These are phyloP conservation scores for Daldinia childiae DNA, from an alignment of 495 filamentous ascomycete genomes.

Conservation along the genomic window DNA sequence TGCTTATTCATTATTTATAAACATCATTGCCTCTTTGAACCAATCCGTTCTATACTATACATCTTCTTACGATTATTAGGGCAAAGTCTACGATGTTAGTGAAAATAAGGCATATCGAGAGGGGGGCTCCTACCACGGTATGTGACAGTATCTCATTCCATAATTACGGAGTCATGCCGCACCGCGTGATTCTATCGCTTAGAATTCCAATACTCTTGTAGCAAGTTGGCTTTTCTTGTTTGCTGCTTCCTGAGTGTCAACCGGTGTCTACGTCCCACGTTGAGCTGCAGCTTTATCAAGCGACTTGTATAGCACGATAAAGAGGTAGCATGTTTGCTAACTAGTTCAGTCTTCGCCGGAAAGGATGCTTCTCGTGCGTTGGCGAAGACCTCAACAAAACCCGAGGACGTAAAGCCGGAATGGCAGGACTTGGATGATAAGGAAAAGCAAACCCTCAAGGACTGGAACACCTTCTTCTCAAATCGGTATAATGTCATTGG, in stretches of 20 bases:
- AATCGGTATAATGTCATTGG: slow-evolving; percentile 96
- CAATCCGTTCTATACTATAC: background rate
- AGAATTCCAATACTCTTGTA: background rate
- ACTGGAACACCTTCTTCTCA: slow-evolving; percentile 95
- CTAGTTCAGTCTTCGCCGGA: slow-evolving; percentile 82
- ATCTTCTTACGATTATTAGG: slow-evolving; percentile 55
- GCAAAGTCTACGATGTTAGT: slow-evolving; percentile 91
- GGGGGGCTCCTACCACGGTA: slow-evolving; percentile 86
- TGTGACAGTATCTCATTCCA: slow-evolving; percentile 32
- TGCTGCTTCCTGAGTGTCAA: slow-evolving; percentile 13
- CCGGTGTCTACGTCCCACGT: slow-evolving; percentile 24
- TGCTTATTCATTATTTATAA: slow-evolving; percentile 5
- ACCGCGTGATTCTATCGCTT: background rate
- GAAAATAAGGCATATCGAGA: slow-evolving; percentile 85
- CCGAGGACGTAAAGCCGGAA: slow-evolving; percentile 82
- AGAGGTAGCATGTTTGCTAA: slow-evolving; percentile 35
- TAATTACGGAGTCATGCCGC: slow-evolving; percentile 1
- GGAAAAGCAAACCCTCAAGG: slow-evolving; percentile 82
- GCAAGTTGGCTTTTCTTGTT: slow-evolving; percentile 16
- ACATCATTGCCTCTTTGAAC: background rate
- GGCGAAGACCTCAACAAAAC: slow-evolving; percentile 83
- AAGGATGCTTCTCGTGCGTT: slow-evolving; percentile 93
- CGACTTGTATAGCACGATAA: background rate
- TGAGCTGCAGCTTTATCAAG: slow-evolving; percentile 13
- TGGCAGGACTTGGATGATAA: slow-evolving; percentile 89